Evolutionary conservation across 139 green algal species (phyloP).

Genomic region (Chlorella vulgaris): DNA sequence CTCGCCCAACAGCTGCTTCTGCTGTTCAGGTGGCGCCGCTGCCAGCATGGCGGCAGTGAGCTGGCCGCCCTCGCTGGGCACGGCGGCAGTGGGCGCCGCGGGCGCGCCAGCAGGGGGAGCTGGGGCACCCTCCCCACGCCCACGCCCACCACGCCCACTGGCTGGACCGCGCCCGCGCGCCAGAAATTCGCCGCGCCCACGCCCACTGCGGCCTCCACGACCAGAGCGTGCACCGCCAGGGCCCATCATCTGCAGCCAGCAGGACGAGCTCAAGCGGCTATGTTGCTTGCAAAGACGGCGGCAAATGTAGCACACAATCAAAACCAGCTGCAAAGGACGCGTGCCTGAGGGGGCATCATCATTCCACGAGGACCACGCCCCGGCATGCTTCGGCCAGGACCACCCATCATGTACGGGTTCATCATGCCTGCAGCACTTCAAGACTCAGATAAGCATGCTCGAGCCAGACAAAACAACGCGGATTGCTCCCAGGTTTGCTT

Average conservation of each 20-base stretch:
- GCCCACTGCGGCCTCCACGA: slow-evolving; percentile 16
- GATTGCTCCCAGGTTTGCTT: neutral
- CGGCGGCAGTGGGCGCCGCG: slow-evolving; percentile 20
- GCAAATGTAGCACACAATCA: no score
- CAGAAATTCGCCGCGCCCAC: slow-evolving; percentile 12
- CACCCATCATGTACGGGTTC: slow-evolving; percentile 45
- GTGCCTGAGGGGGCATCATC: slow-evolving; percentile 24
- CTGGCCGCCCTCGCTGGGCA: slow-evolving; percentile 38
- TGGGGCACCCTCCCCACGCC: slow-evolving; percentile 35
- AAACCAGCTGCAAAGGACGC: neutral
- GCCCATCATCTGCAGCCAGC: slow-evolving; percentile 13
- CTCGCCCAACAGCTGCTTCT: slow-evolving; percentile 94
- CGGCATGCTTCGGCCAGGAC: slow-evolving; percentile 36
- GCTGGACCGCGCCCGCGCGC: slow-evolving; percentile 4
- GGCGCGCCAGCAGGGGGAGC: slow-evolving; percentile 29
- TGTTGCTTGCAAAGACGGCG: no score
- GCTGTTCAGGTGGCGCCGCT: slow-evolving; percentile 76
- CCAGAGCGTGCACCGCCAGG: slow-evolving; percentile 21
- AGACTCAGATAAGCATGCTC: neutral
- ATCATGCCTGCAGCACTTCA: slow-evolving; percentile 37
- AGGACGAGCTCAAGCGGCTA: no score
- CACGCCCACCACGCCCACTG: slow-evolving; percentile 36
- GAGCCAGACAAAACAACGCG: neutral
- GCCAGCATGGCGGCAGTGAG: slow-evolving; percentile 79
- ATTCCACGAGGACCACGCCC: slow-evolving; percentile 39